A percentile compares a stretch with the other conserved stretches of the same genome.
Conservation (phyloP, 768 basidiomycete genomes). For the Tulasnella sp. region DNA sequence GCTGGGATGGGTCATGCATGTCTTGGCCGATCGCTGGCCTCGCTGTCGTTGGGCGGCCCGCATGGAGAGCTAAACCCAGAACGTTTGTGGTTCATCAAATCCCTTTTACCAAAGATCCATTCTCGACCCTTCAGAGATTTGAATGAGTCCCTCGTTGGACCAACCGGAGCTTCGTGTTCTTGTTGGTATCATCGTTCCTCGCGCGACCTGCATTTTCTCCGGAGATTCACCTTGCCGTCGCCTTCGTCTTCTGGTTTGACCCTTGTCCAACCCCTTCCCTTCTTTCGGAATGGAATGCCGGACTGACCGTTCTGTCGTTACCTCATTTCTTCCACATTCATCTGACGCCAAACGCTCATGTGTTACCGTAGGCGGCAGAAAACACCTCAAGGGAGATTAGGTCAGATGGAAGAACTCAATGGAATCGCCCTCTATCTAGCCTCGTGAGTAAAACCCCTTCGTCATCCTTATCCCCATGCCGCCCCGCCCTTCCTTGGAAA, state of each 20-base stretch:
- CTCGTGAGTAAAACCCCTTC: conserved; percentile 11
- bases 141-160: background rate
- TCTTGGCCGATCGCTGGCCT: background rate
- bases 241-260: background rate
- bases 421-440: conserved; percentile 36
- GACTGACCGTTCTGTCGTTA: background rate
- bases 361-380: conserved; percentile 26
- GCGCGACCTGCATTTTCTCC: background rate
- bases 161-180: no score
- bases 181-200: background rate
- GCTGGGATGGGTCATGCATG: conserved; percentile 1
- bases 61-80: conserved; percentile 1
- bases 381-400: conserved; percentile 35
- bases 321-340: conserved; percentile 10
- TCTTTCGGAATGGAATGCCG: conserved; percentile 15
- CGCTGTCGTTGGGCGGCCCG: background rate
- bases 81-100: background rate
- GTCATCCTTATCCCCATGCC: conserved; percentile 11
- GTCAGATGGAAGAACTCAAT: conserved; percentile 32
- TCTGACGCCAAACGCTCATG: background rate
- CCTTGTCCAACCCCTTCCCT: background rate
- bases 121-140: conserved; percentile 5
- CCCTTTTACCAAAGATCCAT: background rate
- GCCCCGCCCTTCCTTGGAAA: background rate
- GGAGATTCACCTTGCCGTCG: conserved; percentile 1